These are phyloP conservation scores for Asparagopsis taxiformis DNA, from an alignment of 31 red algal genomes.

Conservation along the genomic window DNA sequence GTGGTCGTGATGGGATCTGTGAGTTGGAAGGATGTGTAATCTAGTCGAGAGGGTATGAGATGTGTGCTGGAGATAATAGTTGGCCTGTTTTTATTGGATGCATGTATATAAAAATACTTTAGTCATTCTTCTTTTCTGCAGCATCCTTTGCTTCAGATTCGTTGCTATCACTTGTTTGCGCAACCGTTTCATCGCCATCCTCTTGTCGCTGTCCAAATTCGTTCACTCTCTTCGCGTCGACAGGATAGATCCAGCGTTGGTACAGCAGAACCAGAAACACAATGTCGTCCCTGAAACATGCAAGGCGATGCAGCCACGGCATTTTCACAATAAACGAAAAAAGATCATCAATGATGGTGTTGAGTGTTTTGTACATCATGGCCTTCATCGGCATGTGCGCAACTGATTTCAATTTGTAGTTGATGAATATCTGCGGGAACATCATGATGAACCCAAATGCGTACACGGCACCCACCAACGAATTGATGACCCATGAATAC, in stretches of 20 bases:
- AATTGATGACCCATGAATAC: slow-evolving; percentile 92
- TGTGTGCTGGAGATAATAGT: too few species aligned
- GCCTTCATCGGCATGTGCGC: slow-evolving; percentile 96
- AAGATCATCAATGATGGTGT: slow-evolving; percentile 95
- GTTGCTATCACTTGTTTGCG: not conserved
- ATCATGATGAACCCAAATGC: slow-evolving; percentile 98
- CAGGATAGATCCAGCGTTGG: slow-evolving; percentile 87
- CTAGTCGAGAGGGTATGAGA: too few species aligned
- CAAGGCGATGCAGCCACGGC: slow-evolving; percentile 88
- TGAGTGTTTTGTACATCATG: slow-evolving; percentile 93
- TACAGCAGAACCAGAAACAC: slow-evolving; percentile 91
- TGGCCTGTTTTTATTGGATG: too few species aligned
- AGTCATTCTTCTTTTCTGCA: slow-evolving; percentile 26
- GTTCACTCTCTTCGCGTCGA: slow-evolving; percentile 87
- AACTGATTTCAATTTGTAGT: slow-evolving; percentile 95
- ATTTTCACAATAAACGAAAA: slow-evolving; percentile 99
- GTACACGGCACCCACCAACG: slow-evolving; percentile 91
- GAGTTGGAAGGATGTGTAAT: too few species aligned
- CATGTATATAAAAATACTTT: too few species aligned
- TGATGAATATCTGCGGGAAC: slow-evolving; percentile 97
- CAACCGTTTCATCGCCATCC: slow-evolving; percentile 28
- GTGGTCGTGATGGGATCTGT: too few species aligned
- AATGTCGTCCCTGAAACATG: slow-evolving; percentile 94
- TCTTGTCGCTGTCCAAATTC: slow-evolving; percentile 91
- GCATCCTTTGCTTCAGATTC: not conserved